These are phyloP conservation scores for Aspergillus puulaauensis DNA, from an alignment of 2,329 filamentous ascomycete genomes.

Conservation along the genomic window DNA sequence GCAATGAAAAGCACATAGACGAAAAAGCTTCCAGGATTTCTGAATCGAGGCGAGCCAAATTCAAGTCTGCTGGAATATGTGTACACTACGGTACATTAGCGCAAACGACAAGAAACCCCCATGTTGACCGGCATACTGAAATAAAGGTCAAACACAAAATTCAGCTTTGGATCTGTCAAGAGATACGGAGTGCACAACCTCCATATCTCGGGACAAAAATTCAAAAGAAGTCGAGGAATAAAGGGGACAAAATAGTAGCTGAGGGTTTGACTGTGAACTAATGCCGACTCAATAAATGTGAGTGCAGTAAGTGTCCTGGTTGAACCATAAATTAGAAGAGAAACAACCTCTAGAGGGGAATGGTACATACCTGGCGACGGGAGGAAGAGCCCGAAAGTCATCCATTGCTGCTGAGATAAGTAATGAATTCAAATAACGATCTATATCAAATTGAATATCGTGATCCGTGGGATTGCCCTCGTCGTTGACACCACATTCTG, in stretches of 20 bases:
- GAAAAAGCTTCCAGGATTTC: constrained; percentile 73
- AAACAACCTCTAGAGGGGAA: neutral
- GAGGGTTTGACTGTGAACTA: constrained; percentile 60
- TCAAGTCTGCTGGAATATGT: constrained; percentile 76
- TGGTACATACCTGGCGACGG: constrained; percentile 60
- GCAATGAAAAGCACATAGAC: constrained; percentile 76
- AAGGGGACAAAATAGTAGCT: constrained; percentile 56
- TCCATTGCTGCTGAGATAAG: constrained; percentile 47
- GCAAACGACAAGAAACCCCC: constrained; percentile 18
- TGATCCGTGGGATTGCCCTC: neutral
- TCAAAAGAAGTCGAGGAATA: constrained; percentile 51
- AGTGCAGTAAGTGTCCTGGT: constrained; percentile 67
- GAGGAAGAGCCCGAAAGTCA: constrained; percentile 64
- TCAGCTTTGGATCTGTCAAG: constrained; percentile 55
- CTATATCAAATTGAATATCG: neutral
- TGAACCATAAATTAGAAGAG: neutral
- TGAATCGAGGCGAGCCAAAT: constrained; percentile 68
- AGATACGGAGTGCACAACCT: constrained; percentile 59
- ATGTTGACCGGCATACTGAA: constrained; percentile 53
- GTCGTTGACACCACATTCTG: constrained; percentile 12
- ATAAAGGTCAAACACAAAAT: constrained; percentile 71
- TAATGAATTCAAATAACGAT: neutral
- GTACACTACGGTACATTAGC: constrained; percentile 58
- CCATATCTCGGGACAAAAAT: constrained; percentile 61
- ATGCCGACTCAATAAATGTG: constrained; percentile 62